Percentiles rank a stretch among this genome's conserved stretches.
phyloP scores from a whole-genome alignment of 306 rosid genomes.

The Inga laurina region DNA sequence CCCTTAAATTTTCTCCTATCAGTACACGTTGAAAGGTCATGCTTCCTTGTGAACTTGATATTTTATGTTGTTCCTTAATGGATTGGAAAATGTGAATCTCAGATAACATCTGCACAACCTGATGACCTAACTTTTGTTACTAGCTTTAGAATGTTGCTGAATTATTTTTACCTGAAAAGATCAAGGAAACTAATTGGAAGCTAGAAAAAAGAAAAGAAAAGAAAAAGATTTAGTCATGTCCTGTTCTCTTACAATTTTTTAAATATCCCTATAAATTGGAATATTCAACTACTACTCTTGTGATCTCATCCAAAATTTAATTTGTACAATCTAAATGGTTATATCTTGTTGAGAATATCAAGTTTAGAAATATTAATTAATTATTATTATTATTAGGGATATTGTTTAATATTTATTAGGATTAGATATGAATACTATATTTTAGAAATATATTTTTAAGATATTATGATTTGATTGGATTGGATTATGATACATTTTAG shows the following conservation, averaged over 20 bases:
- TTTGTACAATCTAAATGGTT: not conserved
- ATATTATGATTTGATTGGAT: too few species aligned
- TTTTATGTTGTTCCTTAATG: slow-evolving; percentile 2
- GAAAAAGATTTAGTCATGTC: slow-evolving; percentile 6
- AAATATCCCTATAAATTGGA: not conserved
- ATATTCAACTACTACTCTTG: not conserved
- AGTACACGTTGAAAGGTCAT: slow-evolving; percentile 3
- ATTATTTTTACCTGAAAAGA: not conserved
- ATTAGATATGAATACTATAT: too few species aligned
- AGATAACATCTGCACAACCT: slow-evolving; percentile 6
- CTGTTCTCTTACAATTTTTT: not conserved
- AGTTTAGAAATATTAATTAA: too few species aligned
- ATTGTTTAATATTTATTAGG: too few species aligned
- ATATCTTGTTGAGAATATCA: too few species aligned
- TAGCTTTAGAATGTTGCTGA: slow-evolving; percentile 5
- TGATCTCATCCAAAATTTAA: not conserved
- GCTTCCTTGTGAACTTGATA: slow-evolving; percentile 1
- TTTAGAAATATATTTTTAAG: too few species aligned
- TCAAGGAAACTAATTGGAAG: not conserved
- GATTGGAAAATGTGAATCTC: slow-evolving; percentile 21
- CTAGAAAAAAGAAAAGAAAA: not conserved
- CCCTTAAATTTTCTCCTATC: not conserved
- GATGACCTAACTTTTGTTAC: slow-evolving; percentile 19
- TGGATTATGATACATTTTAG: too few species aligned
- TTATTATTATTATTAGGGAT: too few species aligned